These are phyloP conservation scores for Saturnispora gosingensis DNA, from an alignment of 805 yeast genomes.

Conservation along the genomic window DNA sequence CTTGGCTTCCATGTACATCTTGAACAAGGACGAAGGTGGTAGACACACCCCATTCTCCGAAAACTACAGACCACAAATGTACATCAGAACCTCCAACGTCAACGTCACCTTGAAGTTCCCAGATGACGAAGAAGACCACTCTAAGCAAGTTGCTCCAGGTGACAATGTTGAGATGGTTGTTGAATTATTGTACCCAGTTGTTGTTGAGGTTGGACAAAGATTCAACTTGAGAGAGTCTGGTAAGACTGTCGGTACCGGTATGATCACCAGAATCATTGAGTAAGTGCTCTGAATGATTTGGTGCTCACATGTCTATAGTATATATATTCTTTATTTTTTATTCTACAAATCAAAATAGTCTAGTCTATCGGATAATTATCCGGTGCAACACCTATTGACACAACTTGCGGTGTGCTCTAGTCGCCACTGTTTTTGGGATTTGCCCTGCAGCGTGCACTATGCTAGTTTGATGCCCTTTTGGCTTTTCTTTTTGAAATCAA, in stretches of 20 bases:
- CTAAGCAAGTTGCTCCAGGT: conserved; percentile 93
- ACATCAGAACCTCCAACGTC: conserved; percentile 92
- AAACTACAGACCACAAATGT: conserved; percentile 97
- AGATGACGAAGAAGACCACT: conserved; percentile 64
- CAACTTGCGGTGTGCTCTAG: too few relatives aligned
- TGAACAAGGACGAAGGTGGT: conserved; percentile 98
- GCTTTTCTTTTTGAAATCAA: too few relatives aligned
- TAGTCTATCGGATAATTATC: too few relatives aligned
- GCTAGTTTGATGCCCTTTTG: too few relatives aligned
- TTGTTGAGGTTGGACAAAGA: conserved; percentile 93
- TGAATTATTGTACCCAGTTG: conserved; percentile 82
- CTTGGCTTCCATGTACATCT: conserved; percentile 85
- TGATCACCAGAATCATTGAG: conserved; percentile 63
- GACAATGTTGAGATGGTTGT: conserved; percentile 96
- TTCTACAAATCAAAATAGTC: too few relatives aligned
- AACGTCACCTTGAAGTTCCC: conserved; percentile 90
- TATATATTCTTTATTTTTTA: conserved; percentile 1
- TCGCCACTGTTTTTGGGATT: too few relatives aligned
- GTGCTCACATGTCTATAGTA: conserved; percentile 11
- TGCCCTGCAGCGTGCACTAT: too few relatives aligned
- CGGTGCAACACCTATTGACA: too few relatives aligned
- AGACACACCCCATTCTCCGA: conserved; percentile 96
- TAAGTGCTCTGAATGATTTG: conserved; percentile 1
- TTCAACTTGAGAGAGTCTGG: conserved; percentile 99
- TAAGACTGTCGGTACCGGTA: conserved; percentile 97